These are phyloP conservation scores for Ciborinia camelliae DNA, from an alignment of 2,329 filamentous ascomycete species.

Conservation along the genomic window DNA sequence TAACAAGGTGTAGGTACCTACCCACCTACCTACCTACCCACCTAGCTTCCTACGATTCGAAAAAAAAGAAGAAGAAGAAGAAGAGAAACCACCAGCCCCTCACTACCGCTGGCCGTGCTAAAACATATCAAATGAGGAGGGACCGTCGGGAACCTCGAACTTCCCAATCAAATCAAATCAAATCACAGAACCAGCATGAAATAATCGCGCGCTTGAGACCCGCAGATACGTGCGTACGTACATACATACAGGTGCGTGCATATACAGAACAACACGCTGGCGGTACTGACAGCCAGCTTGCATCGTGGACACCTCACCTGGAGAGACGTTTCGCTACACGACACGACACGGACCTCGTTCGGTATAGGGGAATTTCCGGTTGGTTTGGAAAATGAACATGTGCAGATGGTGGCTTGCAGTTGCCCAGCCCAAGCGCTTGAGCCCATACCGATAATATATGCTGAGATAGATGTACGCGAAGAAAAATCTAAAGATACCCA, in stretches of 20 bases:
- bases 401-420: slow-evolving; percentile 4
- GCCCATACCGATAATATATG: no score
- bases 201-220: slow-evolving; percentile 10
- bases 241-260: slow-evolving; percentile 10
- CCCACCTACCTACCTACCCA: no score
- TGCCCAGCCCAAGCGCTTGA: background rate
- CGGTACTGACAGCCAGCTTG: background rate
- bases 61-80: no score
- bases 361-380: slow-evolving; percentile 3
- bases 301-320: background rate
- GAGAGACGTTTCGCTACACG: background rate
- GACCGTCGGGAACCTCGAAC: no score
- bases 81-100: background rate
- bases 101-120: background rate
- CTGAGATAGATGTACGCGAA: background rate
- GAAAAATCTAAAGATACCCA: background rate
- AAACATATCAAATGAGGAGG: background rate
- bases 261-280: background rate
- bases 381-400: background rate
- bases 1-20: no score
- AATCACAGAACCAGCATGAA: background rate
- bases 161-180: no score
- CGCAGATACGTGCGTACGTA: no score
- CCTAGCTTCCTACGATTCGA: no score
- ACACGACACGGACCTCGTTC: background rate